These are phyloP conservation scores for Astrephomene gubernaculifera DNA, from an alignment of 139 green algal species.

Conservation along the genomic window DNA sequence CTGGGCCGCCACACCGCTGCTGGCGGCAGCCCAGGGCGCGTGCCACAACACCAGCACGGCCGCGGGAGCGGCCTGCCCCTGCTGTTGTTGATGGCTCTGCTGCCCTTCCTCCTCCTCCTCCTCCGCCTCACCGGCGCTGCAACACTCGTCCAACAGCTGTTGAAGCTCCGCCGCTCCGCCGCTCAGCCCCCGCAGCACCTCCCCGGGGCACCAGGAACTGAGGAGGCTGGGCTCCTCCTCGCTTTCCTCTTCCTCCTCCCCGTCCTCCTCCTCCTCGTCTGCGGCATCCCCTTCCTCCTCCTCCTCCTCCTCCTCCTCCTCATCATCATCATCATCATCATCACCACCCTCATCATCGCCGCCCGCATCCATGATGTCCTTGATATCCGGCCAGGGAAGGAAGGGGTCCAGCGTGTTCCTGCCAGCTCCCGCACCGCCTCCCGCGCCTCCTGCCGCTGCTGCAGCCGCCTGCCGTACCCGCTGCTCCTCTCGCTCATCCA, in stretches of 20 bases:
- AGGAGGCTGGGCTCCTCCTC: constrained; percentile 21
- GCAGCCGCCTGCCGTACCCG: constrained; percentile 9
- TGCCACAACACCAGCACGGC: constrained; percentile 70
- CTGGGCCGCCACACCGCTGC: constrained; percentile 13
- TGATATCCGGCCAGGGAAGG: constrained; percentile 67
- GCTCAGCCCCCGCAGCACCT: constrained; percentile 50
- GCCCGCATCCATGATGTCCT: constrained; percentile 51
- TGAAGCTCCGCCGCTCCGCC: constrained; percentile 68
- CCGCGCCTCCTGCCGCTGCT: neutral
- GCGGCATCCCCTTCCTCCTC: constrained; percentile 38
- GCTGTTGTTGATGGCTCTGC: too few species aligned
- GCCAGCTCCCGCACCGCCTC: too few species aligned
- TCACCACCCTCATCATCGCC: constrained; percentile 32
- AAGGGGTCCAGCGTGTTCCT: constrained; percentile 64
- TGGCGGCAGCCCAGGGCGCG: constrained; percentile 66
- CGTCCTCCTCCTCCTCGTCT: constrained; percentile 47
- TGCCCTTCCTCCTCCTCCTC: too few species aligned
- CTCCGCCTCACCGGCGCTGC: too few species aligned
- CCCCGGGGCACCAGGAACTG: constrained; percentile 46
- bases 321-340: constrained; percentile 39
- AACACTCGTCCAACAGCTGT: constrained; percentile 38
- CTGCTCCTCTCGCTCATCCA: constrained; percentile 31
- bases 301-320: constrained; percentile 36
- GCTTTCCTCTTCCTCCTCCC: constrained; percentile 37
- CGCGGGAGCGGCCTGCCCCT: too few species aligned